phyloP scores from a whole-genome alignment of 2,329 filamentous ascomycete species.

The Pseudogymnoascus pannorum region DNA sequence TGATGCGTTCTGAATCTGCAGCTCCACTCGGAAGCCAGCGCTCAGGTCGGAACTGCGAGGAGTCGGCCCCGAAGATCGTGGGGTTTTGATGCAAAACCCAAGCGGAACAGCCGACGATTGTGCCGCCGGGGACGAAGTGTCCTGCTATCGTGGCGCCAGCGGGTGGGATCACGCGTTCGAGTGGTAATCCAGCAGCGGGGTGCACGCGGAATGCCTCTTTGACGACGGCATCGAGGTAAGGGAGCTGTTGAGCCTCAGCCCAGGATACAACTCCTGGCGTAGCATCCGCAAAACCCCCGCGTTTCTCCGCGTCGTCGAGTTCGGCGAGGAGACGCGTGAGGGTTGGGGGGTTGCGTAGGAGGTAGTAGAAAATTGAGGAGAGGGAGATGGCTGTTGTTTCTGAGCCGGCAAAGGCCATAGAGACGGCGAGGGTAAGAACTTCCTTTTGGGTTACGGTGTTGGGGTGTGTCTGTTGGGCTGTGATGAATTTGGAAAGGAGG shows the following conservation, averaged over 20 bases:
- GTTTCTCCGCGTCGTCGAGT: conserved; percentile 50
- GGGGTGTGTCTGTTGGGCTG: conserved; percentile 58
- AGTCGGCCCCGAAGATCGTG: conserved; percentile 62
- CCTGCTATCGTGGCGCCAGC: conserved; percentile 58
- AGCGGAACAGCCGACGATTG: conserved; percentile 66
- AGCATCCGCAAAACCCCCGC: conserved; percentile 43
- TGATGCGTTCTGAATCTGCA: conserved; percentile 44
- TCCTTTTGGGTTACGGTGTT: conserved; percentile 65
- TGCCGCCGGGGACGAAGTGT: conserved; percentile 56
- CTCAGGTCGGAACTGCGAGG: conserved; percentile 60
- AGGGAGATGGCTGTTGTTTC: conserved; percentile 76
- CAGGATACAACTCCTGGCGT: conserved; percentile 60
- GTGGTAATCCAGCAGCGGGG: conserved; percentile 62
- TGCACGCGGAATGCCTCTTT: conserved; percentile 74
- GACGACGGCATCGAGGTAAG: conserved; percentile 70
- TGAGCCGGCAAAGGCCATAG: conserved; percentile 66
- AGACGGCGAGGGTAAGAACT: conserved; percentile 64
- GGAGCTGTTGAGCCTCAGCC: conserved; percentile 60
- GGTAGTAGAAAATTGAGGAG: conserved; percentile 64
- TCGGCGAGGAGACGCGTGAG: conserved; percentile 52
- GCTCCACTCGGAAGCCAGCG: conserved; percentile 46
- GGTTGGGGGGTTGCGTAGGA: conserved; percentile 54
- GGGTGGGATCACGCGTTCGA: conserved; percentile 65
- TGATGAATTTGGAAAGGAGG: conserved; percentile 64
- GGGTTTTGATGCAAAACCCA: conserved; percentile 66